Evolutionary conservation across 805 yeast genomes (phyloP).

Genomic region (Middelhovenomyces tepae): DNA sequence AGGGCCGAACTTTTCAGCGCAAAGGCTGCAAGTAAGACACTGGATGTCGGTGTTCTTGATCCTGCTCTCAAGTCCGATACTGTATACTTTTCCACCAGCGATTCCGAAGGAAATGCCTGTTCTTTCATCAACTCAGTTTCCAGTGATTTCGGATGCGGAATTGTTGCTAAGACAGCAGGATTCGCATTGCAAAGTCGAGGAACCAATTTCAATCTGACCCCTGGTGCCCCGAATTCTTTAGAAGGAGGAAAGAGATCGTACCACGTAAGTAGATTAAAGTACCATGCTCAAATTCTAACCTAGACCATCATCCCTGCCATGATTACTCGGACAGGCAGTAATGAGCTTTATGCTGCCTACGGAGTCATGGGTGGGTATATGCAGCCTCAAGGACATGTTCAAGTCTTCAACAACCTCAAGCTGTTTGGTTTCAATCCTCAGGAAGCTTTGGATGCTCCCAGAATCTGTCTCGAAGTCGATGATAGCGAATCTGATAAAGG

Average conservation of each 20-base stretch:
- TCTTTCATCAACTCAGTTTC: slow-evolving; percentile 73
- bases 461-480: slow-evolving; percentile 55
- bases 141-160: slow-evolving; percentile 60
- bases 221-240: slow-evolving; percentile 47
- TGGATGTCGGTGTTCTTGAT: slow-evolving; percentile 42
- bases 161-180: slow-evolving; percentile 51
- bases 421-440: slow-evolving; percentile 62
- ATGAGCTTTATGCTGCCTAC: slow-evolving; percentile 55
- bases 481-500: slow-evolving; percentile 44
- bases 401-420: slow-evolving; percentile 58
- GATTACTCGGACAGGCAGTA: slow-evolving; percentile 43
- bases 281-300: neutral
- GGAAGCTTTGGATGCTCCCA: slow-evolving; percentile 65
- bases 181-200: slow-evolving; percentile 72
- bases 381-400: slow-evolving; percentile 82
- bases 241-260: slow-evolving; percentile 69
- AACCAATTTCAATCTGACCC: slow-evolving; percentile 56
- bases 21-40: slow-evolving; percentile 29
- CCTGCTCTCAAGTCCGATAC: slow-evolving; percentile 57
- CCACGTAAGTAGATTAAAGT: slow-evolving; percentile 31
- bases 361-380: slow-evolving; percentile 82
- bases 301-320: slow-evolving; percentile 71
- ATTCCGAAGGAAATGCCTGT: slow-evolving; percentile 66
- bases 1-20: slow-evolving; percentile 41
- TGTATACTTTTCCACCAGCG: slow-evolving; percentile 57